Conservation (phyloP, 768 basidiomycete species). For the Suillus placidus region DNA sequence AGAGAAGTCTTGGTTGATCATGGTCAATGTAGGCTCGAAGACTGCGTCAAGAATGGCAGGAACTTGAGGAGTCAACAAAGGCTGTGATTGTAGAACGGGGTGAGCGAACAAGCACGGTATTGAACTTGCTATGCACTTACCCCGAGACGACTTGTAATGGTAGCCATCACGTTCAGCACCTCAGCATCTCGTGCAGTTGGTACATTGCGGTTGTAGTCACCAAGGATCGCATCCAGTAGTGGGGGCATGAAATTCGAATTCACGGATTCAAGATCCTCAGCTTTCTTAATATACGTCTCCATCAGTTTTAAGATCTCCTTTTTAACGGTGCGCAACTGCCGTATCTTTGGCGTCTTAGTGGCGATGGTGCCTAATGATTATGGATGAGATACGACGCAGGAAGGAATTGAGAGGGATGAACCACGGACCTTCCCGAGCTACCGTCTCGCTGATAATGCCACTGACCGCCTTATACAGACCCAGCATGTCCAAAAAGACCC, state of each 20-base stretch:
- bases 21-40: constrained; percentile 94
- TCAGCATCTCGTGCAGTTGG: constrained; percentile 94
- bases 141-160: constrained; percentile 85
- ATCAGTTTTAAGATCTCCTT: constrained; percentile 97
- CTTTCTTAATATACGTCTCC: constrained; percentile 97
- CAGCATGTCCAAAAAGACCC: constrained; percentile 97
- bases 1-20: constrained; percentile 99
- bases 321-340: constrained; percentile 93
- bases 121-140: constrained; percentile 49
- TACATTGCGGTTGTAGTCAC: constrained; percentile 94
- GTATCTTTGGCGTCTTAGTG: constrained; percentile 95
- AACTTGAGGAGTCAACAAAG: constrained; percentile 88
- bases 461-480: constrained; percentile 97
- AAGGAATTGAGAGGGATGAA: neutral
- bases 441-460: constrained; percentile 92
- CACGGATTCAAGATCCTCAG: constrained; percentile 93
- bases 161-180: constrained; percentile 96
- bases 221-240: constrained; percentile 94
- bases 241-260: constrained; percentile 93
- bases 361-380: constrained; percentile 71
- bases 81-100: constrained; percentile 42
- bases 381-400: constrained; percentile 10
- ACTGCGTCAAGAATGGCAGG: constrained; percentile 95
- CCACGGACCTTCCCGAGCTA: constrained; percentile 75
- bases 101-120: constrained; percentile 13